Evolutionary conservation across 805 yeast genomes (phyloP).

Genomic region (Candida vartiovaarae): DNA sequence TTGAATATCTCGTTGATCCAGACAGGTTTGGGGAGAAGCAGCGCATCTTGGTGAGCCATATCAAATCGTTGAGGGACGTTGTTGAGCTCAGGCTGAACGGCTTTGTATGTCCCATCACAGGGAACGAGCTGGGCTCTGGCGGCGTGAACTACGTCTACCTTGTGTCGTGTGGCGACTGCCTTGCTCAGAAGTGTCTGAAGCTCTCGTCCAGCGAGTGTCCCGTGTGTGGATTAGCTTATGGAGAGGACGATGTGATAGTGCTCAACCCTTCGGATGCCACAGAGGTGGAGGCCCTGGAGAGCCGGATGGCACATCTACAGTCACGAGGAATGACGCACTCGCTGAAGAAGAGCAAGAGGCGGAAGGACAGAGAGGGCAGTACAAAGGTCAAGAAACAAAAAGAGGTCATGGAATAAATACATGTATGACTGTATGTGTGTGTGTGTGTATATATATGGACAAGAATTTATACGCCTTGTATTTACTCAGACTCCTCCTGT

Average conservation of each 20-base stretch:
- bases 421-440: background rate
- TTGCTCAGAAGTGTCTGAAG: constrained; percentile 27
- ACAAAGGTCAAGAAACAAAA: background rate
- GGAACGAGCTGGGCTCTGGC: constrained; percentile 29
- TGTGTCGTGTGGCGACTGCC: constrained; percentile 38
- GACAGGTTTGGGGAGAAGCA: constrained; percentile 24
- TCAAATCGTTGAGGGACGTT: constrained; percentile 36
- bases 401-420: background rate
- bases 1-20: constrained; percentile 46
- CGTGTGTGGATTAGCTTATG: constrained; percentile 27
- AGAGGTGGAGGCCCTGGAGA: constrained; percentile 16
- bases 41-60: constrained; percentile 25
- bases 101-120: constrained; percentile 34
- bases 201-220: constrained; percentile 31
- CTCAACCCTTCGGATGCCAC: constrained; percentile 26
- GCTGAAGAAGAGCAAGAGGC: constrained; percentile 18
- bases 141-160: constrained; percentile 37
- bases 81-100: constrained; percentile 32
- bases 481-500: background rate
- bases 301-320: constrained; percentile 21
- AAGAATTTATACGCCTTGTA: no score
- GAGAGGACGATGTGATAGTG: constrained; percentile 29
- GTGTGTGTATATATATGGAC: no score
- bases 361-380: constrained; percentile 3
- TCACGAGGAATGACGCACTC: constrained; percentile 31